phyloP scores from a whole-genome alignment of 768 basidiomycete species.

The Tylopilus sp. region DNA sequence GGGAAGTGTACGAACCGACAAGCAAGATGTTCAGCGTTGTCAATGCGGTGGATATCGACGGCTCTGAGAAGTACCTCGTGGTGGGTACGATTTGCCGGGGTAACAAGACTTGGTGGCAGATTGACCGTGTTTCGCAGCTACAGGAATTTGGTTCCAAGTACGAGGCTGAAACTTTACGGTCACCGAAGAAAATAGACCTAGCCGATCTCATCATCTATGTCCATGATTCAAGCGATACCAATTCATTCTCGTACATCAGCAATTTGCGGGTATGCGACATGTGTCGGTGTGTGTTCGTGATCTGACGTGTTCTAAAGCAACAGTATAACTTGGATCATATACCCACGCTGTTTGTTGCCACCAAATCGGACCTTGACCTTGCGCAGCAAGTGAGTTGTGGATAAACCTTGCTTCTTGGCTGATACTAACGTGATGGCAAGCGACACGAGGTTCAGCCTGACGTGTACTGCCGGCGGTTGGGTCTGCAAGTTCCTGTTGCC shows the following conservation, averaged over 20 bases:
- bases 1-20: constrained; percentile 78
- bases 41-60: constrained; percentile 91
- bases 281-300: background rate
- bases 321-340: constrained; percentile 95
- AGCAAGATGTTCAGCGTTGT: constrained; percentile 89
- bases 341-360: constrained; percentile 96
- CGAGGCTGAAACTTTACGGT: constrained; percentile 86
- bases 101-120: background rate
- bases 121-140: constrained; percentile 47
- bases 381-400: constrained; percentile 72
- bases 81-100: constrained; percentile 57
- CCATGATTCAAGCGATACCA: constrained; percentile 96
- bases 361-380: constrained; percentile 96
- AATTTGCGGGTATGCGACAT: constrained; percentile 73
- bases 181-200: constrained; percentile 85
- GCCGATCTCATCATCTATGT: constrained; percentile 96
- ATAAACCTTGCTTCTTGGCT: background rate
- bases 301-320: constrained; percentile 58
- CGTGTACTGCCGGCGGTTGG: constrained; percentile 87
- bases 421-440: constrained; percentile 38
- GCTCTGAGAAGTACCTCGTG: constrained; percentile 93
- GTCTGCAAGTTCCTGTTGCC: constrained; percentile 90
- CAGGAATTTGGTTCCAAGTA: constrained; percentile 98
- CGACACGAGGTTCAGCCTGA: constrained; percentile 98
- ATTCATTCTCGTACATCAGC: constrained; percentile 98